Evolutionary conservation across 139 green algal genomes (phyloP).

Genomic region (Mychonastes homosphaera): DNA sequence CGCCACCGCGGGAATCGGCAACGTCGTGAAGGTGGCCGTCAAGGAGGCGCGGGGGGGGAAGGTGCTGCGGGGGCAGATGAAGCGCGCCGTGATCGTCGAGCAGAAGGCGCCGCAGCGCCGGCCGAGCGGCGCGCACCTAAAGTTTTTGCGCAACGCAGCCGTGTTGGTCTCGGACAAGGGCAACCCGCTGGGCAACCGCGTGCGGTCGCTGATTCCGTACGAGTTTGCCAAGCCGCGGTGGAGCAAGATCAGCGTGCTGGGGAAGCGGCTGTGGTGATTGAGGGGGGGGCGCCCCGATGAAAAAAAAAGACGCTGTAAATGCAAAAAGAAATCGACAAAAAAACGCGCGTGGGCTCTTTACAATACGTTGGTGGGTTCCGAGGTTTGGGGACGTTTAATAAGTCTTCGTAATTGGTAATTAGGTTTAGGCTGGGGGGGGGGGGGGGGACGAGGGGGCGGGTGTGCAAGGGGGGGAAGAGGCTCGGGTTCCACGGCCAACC

Average conservation of each 20-base stretch:
- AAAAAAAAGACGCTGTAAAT: too few species aligned
- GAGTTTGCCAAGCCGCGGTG: constrained; percentile 44
- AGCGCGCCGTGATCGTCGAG: constrained; percentile 40
- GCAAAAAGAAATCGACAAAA: too few species aligned
- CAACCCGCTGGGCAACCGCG: constrained; percentile 36
- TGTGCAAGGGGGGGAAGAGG: too few species aligned
- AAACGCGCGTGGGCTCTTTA: too few species aligned
- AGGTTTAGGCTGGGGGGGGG: too few species aligned
- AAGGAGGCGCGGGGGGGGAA: constrained; percentile 47
- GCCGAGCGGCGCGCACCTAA: constrained; percentile 28
- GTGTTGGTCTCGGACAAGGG: constrained; percentile 31
- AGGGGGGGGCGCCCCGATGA: too few species aligned
- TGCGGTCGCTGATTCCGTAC: constrained; percentile 26
- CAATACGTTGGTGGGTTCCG: too few species aligned
- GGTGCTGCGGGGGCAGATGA: constrained; percentile 26
- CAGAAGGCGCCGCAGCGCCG: constrained; percentile 31
- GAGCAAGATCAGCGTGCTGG: constrained; percentile 17
- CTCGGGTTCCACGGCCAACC: too few species aligned
- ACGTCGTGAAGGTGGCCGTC: constrained; percentile 44
- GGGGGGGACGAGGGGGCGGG: too few species aligned
- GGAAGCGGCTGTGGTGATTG: constrained; percentile 16
- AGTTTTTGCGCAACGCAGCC: background rate
- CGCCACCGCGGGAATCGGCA: constrained; percentile 23
- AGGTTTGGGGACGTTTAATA: too few species aligned
- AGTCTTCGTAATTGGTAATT: too few species aligned